Conservation (phyloP, 352 stramenopile species). For the Phytopythium oedochilum region DNA sequence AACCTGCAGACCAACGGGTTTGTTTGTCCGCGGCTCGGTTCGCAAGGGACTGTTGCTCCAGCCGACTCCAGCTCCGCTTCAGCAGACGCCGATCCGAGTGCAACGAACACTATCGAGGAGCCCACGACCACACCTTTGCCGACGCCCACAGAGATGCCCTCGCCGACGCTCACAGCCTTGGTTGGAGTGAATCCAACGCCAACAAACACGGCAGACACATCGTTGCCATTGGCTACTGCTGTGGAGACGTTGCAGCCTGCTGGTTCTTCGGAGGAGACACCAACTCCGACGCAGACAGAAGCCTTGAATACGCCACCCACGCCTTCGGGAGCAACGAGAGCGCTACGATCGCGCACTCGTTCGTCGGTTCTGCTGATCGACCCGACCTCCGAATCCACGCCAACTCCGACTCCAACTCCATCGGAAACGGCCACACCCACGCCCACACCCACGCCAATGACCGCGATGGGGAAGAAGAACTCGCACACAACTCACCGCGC, state of each 20-base stretch:
- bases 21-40: conserved; percentile 14
- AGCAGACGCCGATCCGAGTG: neutral
- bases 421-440: neutral
- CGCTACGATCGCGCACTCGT: neutral
- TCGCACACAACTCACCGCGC: neutral
- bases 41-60: neutral
- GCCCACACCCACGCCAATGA: neutral
- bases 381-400: neutral
- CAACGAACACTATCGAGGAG: neutral
- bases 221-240: too few species aligned
- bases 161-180: too few species aligned
- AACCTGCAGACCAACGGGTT: conserved; percentile 24
- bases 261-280: too few species aligned
- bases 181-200: too few species aligned
- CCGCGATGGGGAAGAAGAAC: neutral
- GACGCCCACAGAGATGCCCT: neutral
- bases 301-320: neutral
- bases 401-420: neutral
- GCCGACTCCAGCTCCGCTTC: neutral
- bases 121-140: neutral
- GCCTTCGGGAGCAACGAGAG: neutral
- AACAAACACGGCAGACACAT: neutral
- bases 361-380: neutral
- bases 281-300: neutral
- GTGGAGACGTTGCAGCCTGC: neutral